A percentile compares a stretch with the other conserved stretches of the same genome.
Evolutionary conservation across 371 early-diverging fungal species (phyloP).

Genomic region (Batrachochytrium dendrobatidis): DNA sequence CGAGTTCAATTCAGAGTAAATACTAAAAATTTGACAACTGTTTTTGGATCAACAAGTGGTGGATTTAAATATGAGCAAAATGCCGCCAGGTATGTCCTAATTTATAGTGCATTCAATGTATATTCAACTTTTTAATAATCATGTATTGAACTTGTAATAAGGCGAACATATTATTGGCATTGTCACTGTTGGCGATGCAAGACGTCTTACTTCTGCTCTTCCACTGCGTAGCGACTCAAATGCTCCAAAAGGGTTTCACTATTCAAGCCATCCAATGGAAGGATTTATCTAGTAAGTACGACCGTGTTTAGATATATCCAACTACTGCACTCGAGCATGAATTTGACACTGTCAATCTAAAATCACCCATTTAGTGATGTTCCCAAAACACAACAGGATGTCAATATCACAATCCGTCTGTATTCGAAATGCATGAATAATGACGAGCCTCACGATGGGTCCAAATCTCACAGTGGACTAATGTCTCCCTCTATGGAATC

Average conservation of each 20-base stretch:
- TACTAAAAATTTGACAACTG: no score
- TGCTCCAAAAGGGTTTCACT: background rate
- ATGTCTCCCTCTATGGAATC: background rate
- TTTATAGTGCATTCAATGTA: background rate
- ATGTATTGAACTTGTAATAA: background rate
- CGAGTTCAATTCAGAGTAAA: no score
- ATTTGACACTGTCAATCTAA: background rate
- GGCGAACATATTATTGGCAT: constrained; percentile 1
- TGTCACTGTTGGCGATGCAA: background rate
- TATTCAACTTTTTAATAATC: background rate
- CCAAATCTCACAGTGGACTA: background rate
- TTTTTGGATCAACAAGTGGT: constrained; percentile 1
- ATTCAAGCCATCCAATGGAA: background rate
- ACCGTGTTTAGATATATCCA: background rate
- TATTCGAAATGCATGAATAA: background rate
- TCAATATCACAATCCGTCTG: constrained; percentile 1
- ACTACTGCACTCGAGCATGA: no score
- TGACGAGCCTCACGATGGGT: background rate
- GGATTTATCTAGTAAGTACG: constrained; percentile 2
- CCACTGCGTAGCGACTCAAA: background rate
- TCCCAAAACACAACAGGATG: background rate
- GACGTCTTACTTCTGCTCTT: background rate
- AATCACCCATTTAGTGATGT: background rate
- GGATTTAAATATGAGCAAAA: background rate
- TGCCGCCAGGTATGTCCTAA: background rate